phyloP scores from a whole-genome alignment of 352 stramenopile species.

The Thalassiosira livingstoniorum region DNA sequence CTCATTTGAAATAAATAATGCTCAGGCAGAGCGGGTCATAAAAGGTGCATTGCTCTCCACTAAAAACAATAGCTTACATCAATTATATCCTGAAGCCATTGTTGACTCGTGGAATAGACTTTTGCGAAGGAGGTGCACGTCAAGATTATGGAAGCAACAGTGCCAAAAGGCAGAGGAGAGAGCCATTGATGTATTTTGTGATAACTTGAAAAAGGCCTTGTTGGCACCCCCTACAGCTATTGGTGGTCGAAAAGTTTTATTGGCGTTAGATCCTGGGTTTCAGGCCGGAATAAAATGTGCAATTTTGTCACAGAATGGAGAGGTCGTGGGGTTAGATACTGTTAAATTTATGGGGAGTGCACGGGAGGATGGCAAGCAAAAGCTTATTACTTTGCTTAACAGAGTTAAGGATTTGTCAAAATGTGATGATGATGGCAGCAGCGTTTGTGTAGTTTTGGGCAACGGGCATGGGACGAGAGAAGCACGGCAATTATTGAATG shows the following conservation, averaged over 20 bases:
- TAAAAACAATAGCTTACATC: constrained; percentile 1
- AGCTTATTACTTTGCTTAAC: constrained; percentile 42
- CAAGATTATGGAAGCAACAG: constrained; percentile 57
- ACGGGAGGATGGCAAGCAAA: constrained; percentile 26
- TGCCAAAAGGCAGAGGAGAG: constrained; percentile 53
- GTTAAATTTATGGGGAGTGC: constrained; percentile 53
- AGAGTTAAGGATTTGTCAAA: constrained; percentile 18
- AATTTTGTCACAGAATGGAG: constrained; percentile 51
- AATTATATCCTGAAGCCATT: constrained; percentile 52
- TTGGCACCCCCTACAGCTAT: constrained; percentile 55
- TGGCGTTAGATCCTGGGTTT: constrained; percentile 71
- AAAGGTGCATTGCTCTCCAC: not conserved
- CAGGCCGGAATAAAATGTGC: constrained; percentile 68
- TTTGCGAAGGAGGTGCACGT: constrained; percentile 52
- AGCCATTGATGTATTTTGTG: constrained; percentile 62
- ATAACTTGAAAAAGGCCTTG: constrained; percentile 69
- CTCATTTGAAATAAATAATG: constrained; percentile 63
- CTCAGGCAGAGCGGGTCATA: constrained; percentile 46
- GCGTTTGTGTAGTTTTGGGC: constrained; percentile 56
- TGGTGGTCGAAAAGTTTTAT: constrained; percentile 22
- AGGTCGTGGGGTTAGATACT: constrained; percentile 54
- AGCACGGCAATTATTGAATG: constrained; percentile 54
- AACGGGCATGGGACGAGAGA: constrained; percentile 73
- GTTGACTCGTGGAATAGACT: constrained; percentile 65
- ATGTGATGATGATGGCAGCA: not conserved